Evolutionary conservation across 208 protist genomes (phyloP).

Genomic region (Acanthamoeba healyi): DNA sequence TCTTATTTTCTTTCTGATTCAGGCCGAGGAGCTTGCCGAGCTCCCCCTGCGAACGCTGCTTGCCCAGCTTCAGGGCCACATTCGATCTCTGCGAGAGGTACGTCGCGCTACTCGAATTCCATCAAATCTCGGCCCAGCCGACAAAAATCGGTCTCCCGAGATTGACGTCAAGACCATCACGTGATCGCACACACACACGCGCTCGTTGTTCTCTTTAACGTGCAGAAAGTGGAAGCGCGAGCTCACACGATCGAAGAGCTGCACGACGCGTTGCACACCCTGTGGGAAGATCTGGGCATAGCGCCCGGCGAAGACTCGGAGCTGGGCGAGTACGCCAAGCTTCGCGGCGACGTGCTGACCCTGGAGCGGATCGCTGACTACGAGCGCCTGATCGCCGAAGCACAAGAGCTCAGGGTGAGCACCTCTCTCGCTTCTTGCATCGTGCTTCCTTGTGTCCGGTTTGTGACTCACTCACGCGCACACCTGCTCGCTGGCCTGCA

Average conservation of each 20-base stretch:
- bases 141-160: too few relatives aligned
- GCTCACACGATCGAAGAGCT: conserved; percentile 2
- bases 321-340: not conserved
- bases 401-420: not conserved
- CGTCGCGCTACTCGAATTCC: not conserved
- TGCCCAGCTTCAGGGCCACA: not conserved
- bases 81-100: conserved; percentile 25
- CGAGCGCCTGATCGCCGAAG: conserved; percentile 40
- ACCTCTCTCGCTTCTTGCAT: not conserved
- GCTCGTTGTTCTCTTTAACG: not conserved
- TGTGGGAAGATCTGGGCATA: conserved; percentile 54
- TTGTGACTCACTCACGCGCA: not conserved
- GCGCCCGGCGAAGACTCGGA: not conserved
- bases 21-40: not conserved
- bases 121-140: too few relatives aligned
- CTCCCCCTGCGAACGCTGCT: not conserved
- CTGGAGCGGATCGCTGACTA: conserved; percentile 63
- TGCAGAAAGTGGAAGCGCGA: conserved; percentile 37
- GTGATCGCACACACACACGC: too few relatives aligned
- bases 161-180: too few relatives aligned
- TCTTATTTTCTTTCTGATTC: not conserved
- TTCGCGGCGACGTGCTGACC: not conserved
- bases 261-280: not conserved
- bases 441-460: not conserved
- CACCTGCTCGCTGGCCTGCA: too few relatives aligned